These are phyloP conservation scores for Psilocybe tampanensis DNA, from an alignment of 768 basidiomycete species.

Conservation along the genomic window DNA sequence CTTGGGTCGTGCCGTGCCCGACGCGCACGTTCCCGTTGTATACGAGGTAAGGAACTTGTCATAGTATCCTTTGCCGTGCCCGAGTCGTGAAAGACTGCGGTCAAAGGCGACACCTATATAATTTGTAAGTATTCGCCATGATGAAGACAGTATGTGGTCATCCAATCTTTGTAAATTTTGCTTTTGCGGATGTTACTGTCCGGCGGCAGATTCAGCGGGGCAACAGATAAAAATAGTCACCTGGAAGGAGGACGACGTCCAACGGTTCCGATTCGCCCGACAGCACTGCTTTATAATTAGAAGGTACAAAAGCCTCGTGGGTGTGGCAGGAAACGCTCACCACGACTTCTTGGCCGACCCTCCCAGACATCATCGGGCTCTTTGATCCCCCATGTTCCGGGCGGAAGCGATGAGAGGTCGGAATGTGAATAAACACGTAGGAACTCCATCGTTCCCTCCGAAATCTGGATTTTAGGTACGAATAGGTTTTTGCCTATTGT, in stretches of 20 bases:
- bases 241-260: constrained; percentile 71
- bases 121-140: neutral
- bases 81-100: constrained; percentile 64
- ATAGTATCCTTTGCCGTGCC: constrained; percentile 86
- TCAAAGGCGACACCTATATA: constrained; percentile 75
- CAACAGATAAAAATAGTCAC: constrained; percentile 29
- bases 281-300: neutral
- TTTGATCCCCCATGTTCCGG: constrained; percentile 75
- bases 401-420: constrained; percentile 60
- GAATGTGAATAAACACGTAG: constrained; percentile 58
- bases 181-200: neutral
- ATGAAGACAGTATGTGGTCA: neutral
- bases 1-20: constrained; percentile 37
- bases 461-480: constrained; percentile 63
- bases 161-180: neutral
- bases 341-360: constrained; percentile 46
- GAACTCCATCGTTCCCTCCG: constrained; percentile 62
- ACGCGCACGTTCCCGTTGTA: constrained; percentile 12
- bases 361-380: constrained; percentile 56
- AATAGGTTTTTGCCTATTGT: constrained; percentile 63
- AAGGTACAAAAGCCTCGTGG: neutral
- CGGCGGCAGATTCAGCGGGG: neutral
- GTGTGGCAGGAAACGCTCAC: constrained; percentile 38
- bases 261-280: constrained; percentile 34
- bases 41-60: constrained; percentile 72